Conservation (phyloP, 2,329 filamentous ascomycete genomes). For the Graphium sp. region DNA sequence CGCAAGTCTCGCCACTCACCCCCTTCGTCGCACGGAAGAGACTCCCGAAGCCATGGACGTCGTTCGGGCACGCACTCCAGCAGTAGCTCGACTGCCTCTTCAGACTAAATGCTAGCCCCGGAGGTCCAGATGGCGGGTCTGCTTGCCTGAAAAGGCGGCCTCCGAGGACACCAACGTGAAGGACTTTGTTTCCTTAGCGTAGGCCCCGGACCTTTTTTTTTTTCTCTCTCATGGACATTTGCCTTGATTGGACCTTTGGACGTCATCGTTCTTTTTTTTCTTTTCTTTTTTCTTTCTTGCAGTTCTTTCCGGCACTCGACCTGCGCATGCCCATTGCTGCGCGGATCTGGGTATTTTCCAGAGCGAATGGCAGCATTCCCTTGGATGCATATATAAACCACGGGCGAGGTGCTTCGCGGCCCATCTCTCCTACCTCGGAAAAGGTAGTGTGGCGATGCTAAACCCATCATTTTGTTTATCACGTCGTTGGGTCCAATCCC, state of each 20-base stretch:
- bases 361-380: too few species aligned
- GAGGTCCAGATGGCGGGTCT: not conserved
- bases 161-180: not conserved
- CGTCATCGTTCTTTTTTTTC: conserved; percentile 1
- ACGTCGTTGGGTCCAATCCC: too few species aligned
- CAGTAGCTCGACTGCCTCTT: conserved; percentile 44
- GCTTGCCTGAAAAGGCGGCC: not conserved
- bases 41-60: conserved; percentile 19
- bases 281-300: conserved; percentile 1
- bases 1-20: conserved; percentile 33
- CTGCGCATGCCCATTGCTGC: too few species aligned
- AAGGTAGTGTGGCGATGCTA: too few species aligned
- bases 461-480: not conserved
- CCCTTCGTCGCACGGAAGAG: too few species aligned
- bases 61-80: conserved; percentile 42
- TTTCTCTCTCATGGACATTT: not conserved
- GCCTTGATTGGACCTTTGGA: not conserved
- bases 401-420: too few species aligned
- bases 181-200: not conserved
- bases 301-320: not conserved
- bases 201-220: not conserved
- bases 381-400: too few species aligned
- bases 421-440: too few species aligned
- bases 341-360: too few species aligned
- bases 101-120: conserved; percentile 23